Base-by-base conservation (phyloP, 257 asterid species). In the Solanum chiquidenum region DNA sequence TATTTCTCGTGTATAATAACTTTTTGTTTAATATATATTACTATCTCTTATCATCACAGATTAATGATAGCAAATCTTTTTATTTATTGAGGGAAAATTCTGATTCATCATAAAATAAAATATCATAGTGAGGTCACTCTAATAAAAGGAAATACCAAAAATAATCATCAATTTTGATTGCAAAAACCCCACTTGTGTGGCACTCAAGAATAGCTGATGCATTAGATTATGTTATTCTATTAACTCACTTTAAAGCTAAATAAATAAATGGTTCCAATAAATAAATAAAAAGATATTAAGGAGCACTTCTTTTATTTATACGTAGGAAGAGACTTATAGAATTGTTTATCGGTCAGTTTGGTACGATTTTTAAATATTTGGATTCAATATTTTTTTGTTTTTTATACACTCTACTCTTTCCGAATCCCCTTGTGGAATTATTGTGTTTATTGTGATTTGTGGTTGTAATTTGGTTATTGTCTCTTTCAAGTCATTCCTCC, bases 81-180 rank as follows among this genome's bases (percentile, higher is more conserved):
- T 40, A 12, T 25, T 84, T 66, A 85, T 35, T 66, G 21, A 25
- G 33, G 52, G 9, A 11, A 46, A 86, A 71, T 69, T 68, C 10
- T 6, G 27, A 33, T 9, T 85, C 83, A 27, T 44, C 31, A 86
- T 44, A 38, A 42, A 69, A 69, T 68, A 60, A 64, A 23, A 14
- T 42, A 35, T 25, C 38, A 55, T 16, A 25, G 12, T 25, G 42
- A 9, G 64, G 77, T 66, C 82, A 66, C 29, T 62, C 42, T 55
- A 72, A 88, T 55, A 34, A 27, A 66, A 91, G 40, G 23, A 27
- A 87, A 83, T 86, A 74, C 23, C 21, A 18, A 60, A 75, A 73
- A 82, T 64, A 87, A 88, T 72, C 80, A 88, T 88, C 14, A 72
- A 29, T 21, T 40, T 64, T 31, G 89, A 74, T 86, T 88, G 86